phyloP scores from a whole-genome alignment of 169 alveolate species.

The Cryptosporidium ryanae region DNA sequence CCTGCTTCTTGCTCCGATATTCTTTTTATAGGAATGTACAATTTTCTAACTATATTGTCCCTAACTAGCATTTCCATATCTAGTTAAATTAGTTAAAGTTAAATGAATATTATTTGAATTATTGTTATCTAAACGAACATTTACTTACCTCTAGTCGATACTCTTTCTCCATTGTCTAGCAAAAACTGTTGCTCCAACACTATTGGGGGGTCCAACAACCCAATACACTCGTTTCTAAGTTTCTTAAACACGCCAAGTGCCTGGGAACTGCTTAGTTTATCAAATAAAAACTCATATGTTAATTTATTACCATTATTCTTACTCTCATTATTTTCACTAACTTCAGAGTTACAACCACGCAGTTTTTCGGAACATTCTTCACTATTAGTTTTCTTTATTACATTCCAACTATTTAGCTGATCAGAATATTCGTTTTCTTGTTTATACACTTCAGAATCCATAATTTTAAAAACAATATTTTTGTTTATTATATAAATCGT shows the following conservation, averaged over 20 bases:
- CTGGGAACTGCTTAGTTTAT: slow-evolving; percentile 11
- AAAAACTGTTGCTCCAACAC: slow-evolving; percentile 58
- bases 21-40: slow-evolving; percentile 24
- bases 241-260: slow-evolving; percentile 13
- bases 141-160: slow-evolving; percentile 36
- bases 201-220: slow-evolving; percentile 53
- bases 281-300: slow-evolving; percentile 9
- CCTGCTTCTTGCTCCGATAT: not conserved
- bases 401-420: too few relatives aligned
- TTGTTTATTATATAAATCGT: too few relatives aligned
- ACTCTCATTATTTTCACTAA: not conserved
- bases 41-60: slow-evolving; percentile 39
- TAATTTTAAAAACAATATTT: too few relatives aligned
- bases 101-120: too few relatives aligned
- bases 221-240: slow-evolving; percentile 33
- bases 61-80: slow-evolving; percentile 63
- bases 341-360: too few relatives aligned
- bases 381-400: too few relatives aligned
- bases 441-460: too few relatives aligned
- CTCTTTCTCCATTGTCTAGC: slow-evolving; percentile 10
- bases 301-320: not conserved
- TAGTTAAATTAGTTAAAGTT: not conserved
- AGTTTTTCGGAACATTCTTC: too few relatives aligned
- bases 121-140: not conserved
- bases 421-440: too few relatives aligned